Base-by-base conservation (phyloP, 129 eudicot species). In the Chrysanthemum lavandulifolium region DNA sequence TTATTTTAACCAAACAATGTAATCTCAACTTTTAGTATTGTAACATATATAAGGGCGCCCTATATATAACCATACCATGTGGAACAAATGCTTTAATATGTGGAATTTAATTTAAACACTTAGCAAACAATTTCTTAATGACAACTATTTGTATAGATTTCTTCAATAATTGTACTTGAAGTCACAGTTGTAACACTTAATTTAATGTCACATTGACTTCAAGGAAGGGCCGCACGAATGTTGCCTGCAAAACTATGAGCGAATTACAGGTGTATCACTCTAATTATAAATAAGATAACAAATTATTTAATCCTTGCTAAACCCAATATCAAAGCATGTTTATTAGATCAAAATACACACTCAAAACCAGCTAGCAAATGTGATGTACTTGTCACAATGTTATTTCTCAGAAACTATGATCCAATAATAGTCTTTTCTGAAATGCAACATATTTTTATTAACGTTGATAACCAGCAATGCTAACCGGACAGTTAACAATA, bases 201-300 rank as follows among this genome's bases (percentile, higher is more conserved):
- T 68, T 58, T 57, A 68, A 68, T 77, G 49, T 50, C 18, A 15
- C 72, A 19, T 53, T 53, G 76, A 76, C 72, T 78, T 63, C 33
- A 11, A 61, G 66, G 71, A 78, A 70, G 67, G 43, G n/a, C 72
- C 63, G 56, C 77, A 71, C 77, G 82, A 71, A 64, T 78, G 82
- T 14, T 64, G 76, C 77, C 55, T 54, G n/a, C 52, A 36, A 61
- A 25, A 53, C 31, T 53, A 78, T 62, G 23, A 71, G 67, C 43
- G 64, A 64, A 54, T 43, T 43, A 71, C 82, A 78, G 77, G 25
- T 54, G 59, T 68, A 68, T 58, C 14, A 76, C 61, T 67, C 31
- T 52, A 50, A 7, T 13, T 75, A 51, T 33, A 54, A 73, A 31
- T 61, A 65, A 65, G 48, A 65, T 36, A 25, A 40, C 50, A 13